Percentiles rank a stretch among this genome's conserved stretches.
These are phyloP conservation scores for Pleurotus salmoneostramineus DNA, from an alignment of 768 basidiomycete species.

Conservation along the genomic window DNA sequence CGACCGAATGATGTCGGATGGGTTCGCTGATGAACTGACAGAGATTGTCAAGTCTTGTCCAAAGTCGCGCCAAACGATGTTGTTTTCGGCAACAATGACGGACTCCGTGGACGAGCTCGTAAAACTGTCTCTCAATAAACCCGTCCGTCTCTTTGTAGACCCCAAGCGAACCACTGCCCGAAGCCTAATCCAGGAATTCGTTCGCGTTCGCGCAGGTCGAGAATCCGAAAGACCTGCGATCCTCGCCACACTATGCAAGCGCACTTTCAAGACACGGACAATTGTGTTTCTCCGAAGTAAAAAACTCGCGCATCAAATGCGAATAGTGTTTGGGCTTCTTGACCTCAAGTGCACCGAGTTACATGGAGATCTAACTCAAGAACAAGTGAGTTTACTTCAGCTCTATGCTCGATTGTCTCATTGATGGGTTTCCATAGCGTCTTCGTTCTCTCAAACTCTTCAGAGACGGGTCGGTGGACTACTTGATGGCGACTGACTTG, in stretches of 20 bases:
- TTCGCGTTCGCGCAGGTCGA: conserved; percentile 80
- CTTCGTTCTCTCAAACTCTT: conserved; percentile 83
- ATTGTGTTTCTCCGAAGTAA: conserved; percentile 97
- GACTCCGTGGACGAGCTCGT: conserved; percentile 94
- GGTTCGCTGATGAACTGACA: conserved; percentile 89
- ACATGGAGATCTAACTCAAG: conserved; percentile 94
- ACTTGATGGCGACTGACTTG: conserved; percentile 93
- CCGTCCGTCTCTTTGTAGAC: conserved; percentile 93
- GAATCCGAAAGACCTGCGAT: conserved; percentile 75
- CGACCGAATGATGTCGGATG: conserved; percentile 94
- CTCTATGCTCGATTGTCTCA: background rate
- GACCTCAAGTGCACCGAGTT: conserved; percentile 89
- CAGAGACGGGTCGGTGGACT: conserved; percentile 85
- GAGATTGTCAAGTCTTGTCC: conserved; percentile 95
- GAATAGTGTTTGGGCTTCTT: conserved; percentile 86
- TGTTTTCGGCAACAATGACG: conserved; percentile 99
- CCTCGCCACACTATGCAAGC: conserved; percentile 79
- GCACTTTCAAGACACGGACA: conserved; percentile 78
- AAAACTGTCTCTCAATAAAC: conserved; percentile 87
- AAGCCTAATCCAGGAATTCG: conserved; percentile 90
- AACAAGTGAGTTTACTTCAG: conserved; percentile 60
- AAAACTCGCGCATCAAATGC: conserved; percentile 95
- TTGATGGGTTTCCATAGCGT: conserved; percentile 49
- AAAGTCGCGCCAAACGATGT: conserved; percentile 88
- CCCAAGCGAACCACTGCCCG: conserved; percentile 85